These are phyloP conservation scores for Vigna mungo DNA, from an alignment of 306 rosid genomes.

Conservation along the genomic window DNA sequence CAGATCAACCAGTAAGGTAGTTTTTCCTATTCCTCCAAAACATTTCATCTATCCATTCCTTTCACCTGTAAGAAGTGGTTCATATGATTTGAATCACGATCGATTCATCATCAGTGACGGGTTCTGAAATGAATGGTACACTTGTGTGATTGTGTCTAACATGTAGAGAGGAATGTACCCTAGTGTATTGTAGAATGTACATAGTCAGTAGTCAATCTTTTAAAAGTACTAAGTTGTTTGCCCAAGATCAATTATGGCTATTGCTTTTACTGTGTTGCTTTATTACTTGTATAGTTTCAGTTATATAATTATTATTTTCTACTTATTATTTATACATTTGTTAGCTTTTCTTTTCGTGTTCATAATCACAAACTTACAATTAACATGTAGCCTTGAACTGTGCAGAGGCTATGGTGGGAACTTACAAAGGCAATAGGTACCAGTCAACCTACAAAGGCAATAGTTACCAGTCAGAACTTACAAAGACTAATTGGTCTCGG, in stretches of 20 bases:
- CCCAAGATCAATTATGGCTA: not conserved
- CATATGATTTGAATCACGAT: not conserved
- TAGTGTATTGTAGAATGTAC: not conserved
- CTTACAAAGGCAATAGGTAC: constrained; percentile 12
- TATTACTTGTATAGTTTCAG: not conserved
- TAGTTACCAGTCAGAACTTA: not conserved
- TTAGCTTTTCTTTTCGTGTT: not conserved
- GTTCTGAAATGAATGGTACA: not conserved
- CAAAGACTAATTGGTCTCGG: not conserved
- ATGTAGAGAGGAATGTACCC: not conserved
- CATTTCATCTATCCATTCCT: constrained; percentile 1
- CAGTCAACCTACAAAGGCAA: not conserved
- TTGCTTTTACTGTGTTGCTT: not conserved
- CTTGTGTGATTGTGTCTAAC: not conserved
- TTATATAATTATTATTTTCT: not conserved
- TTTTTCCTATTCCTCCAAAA: not conserved
- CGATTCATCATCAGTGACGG: not conserved
- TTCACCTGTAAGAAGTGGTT: not conserved
- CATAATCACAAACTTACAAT: constrained; percentile 7
- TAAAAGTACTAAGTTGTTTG: not conserved
- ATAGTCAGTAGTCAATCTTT: not conserved
- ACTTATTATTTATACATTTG: not conserved
- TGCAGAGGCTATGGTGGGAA: constrained; percentile 1
- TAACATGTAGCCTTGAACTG: constrained; percentile 3
- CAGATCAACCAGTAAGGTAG: not conserved